Evolutionary conservation across 2,329 filamentous ascomycete species (phyloP).

Genomic region (Microcera coccophila): DNA sequence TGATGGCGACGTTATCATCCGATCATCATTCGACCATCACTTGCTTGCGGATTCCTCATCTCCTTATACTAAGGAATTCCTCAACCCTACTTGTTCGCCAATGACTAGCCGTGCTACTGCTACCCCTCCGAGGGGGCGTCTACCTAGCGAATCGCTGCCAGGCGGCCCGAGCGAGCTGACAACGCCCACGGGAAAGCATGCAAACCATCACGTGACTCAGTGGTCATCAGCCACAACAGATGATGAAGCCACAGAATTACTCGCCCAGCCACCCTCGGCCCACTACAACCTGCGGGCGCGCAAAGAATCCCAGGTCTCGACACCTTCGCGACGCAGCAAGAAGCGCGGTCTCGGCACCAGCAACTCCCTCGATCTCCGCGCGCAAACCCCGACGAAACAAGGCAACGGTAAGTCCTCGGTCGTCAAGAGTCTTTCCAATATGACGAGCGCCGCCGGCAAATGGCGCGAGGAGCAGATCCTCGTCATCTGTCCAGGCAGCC

Average conservation of each 20-base stretch:
- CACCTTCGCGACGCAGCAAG: conserved; percentile 19
- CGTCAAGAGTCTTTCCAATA: conserved; percentile 30
- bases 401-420: conserved; percentile 8
- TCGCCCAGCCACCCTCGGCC: conserved; percentile 18
- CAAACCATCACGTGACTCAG: background rate
- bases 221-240: conserved; percentile 7
- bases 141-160: no score
- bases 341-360: background rate
- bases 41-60: no score
- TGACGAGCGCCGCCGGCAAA: conserved; percentile 56
- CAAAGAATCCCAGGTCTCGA: conserved; percentile 19
- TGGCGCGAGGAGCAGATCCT: conserved; percentile 63
- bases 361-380: background rate
- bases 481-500: conserved; percentile 77
- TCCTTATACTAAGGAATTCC: background rate
- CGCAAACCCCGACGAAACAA: background rate
- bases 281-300: conserved; percentile 24
- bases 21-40: no score
- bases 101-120: background rate
- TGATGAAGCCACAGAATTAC: conserved; percentile 13
- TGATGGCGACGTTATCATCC: background rate
- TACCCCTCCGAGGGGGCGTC: background rate
- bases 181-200: background rate
- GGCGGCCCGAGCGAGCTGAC: background rate
- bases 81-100: background rate